Evolutionary conservation across 345 rosid species (phyloP).

Genomic region (Syzygium oleosum): DNA sequence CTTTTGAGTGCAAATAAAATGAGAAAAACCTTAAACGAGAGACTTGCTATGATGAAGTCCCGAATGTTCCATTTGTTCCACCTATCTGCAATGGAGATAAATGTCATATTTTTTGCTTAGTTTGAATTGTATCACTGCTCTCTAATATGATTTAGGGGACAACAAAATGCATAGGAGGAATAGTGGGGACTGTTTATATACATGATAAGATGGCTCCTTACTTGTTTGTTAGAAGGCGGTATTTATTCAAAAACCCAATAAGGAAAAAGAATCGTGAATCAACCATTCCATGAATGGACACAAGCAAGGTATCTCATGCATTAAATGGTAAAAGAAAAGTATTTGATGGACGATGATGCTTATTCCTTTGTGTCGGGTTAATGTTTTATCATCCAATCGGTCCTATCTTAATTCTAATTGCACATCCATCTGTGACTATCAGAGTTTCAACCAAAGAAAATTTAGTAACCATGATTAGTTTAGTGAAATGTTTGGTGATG

Average conservation of each 20-base stretch:
- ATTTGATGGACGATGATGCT: fast-evolving
- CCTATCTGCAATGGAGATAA: too few species aligned
- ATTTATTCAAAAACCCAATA: not conserved
- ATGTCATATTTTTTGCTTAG: not conserved
- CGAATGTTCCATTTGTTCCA: not conserved
- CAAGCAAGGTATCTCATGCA: not conserved
- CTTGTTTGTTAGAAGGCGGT: not conserved
- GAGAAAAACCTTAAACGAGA: too few species aligned
- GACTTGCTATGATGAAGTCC: not conserved
- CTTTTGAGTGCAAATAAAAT: too few species aligned
- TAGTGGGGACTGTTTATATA: not conserved
- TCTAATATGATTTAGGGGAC: not conserved
- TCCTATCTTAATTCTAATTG: not conserved
- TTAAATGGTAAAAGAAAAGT: not conserved
- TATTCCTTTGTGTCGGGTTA: not conserved
- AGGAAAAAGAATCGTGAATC: not conserved
- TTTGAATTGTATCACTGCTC: not conserved
- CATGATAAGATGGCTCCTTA: not conserved
- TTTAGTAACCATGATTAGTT: not conserved
- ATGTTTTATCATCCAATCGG: not conserved
- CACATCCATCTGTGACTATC: not conserved
- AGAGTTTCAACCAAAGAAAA: not conserved
- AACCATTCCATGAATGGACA: fast-evolving
- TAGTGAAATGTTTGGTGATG: not conserved
- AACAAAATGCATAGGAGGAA: not conserved